A percentile compares a stretch with the other conserved stretches of the same genome.
phyloP scores from a whole-genome alignment of 2,329 filamentous ascomycete species.

The Phialophora verrucosa region DNA sequence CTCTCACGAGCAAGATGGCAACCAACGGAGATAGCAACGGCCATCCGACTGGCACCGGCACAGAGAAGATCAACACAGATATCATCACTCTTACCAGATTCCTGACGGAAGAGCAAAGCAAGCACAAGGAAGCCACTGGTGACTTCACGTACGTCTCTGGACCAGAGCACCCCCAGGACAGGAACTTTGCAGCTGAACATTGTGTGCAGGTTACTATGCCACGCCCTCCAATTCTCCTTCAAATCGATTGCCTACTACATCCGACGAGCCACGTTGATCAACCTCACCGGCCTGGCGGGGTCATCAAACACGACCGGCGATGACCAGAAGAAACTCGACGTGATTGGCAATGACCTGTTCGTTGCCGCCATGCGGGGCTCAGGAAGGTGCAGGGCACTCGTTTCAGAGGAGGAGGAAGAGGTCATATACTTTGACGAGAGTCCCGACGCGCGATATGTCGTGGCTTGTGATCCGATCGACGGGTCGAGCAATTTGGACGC shows the following conservation, averaged over 20 bases:
- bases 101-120: slow-evolving; percentile 92
- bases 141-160: slow-evolving; percentile 88
- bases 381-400: slow-evolving; percentile 85
- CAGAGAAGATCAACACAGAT: slow-evolving; percentile 89
- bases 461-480: slow-evolving; percentile 97
- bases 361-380: slow-evolving; percentile 93
- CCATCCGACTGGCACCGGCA: slow-evolving; percentile 59
- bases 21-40: slow-evolving; percentile 44
- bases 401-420: slow-evolving; percentile 98
- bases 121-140: slow-evolving; percentile 92
- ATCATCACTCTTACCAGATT: slow-evolving; percentile 95
- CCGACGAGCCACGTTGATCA: slow-evolving; percentile 90
- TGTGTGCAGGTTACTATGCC: slow-evolving; percentile 78
- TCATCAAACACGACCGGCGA: slow-evolving; percentile 95
- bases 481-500: slow-evolving; percentile 97
- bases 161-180: neutral
- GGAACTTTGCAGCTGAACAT: slow-evolving; percentile 20
- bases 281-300: slow-evolving; percentile 91
- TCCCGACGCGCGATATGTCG: slow-evolving; percentile 81
- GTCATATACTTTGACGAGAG: slow-evolving; percentile 82
- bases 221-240: slow-evolving; percentile 98
- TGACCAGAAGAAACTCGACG: slow-evolving; percentile 99
- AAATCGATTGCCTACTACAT: slow-evolving; percentile 99
- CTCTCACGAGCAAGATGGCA: slow-evolving; percentile 29
- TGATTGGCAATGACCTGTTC: slow-evolving; percentile 98